A percentile compares a stretch with the other conserved stretches of the same genome.
Conservation (phyloP, 2,329 filamentous ascomycete genomes). For the Cladobotryum mycophilum region DNA sequence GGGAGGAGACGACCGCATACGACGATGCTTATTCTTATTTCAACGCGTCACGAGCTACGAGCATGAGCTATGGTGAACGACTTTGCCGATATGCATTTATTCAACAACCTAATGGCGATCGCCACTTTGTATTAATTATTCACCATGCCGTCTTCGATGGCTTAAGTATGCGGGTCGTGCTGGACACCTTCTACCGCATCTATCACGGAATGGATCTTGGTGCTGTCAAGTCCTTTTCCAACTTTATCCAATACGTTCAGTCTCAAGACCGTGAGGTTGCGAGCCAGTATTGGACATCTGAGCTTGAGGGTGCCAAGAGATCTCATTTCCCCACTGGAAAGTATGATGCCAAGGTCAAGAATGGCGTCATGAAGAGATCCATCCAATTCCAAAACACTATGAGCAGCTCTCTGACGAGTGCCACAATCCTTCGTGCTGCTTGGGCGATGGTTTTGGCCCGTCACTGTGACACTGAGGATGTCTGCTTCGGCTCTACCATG, state of each 20-base stretch:
- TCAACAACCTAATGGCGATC: background rate
- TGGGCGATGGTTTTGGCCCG: conserved; percentile 7
- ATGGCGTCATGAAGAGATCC: background rate
- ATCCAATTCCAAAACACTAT: background rate
- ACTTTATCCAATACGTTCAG: background rate
- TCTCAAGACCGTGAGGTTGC: background rate
- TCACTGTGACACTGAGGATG: conserved; percentile 11
- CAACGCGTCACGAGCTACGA: background rate
- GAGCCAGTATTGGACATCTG: background rate
- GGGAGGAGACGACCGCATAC: background rate
- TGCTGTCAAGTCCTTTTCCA: background rate
- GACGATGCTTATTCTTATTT: conserved; percentile 2
- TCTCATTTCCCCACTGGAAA: background rate
- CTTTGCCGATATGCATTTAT: conserved; percentile 8
- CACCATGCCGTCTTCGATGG: conserved; percentile 15
- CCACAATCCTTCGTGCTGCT: conserved; percentile 7
- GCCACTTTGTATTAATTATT: background rate
- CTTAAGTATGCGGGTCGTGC: conserved; percentile 9
- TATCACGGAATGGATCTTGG: background rate
- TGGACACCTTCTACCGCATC: conserved; percentile 3
- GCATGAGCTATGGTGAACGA: conserved; percentile 7
- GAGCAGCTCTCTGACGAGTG: conserved; percentile 1
- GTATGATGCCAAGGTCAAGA: background rate
- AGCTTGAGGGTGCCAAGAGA: background rate
- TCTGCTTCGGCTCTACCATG: conserved; percentile 13